Base-by-base conservation (phyloP, 140 eudicot genomes). In the Flaveria floridana region DNA sequence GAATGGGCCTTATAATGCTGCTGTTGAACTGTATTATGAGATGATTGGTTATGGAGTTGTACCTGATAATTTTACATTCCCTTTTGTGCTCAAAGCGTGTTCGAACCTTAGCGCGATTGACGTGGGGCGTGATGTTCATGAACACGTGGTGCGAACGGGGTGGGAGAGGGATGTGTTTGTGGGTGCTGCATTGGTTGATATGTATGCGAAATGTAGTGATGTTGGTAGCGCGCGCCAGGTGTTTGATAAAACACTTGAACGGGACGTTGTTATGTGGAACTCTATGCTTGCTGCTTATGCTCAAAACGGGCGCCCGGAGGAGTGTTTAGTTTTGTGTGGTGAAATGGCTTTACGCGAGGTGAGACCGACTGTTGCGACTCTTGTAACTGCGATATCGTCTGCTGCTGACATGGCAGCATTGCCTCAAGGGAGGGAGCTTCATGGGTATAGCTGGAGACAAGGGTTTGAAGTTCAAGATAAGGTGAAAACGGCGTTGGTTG, bases 241-340 rank as follows among this genome's bases (percentile, higher is more conserved):
- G 74, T 91, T 91, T 82, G 89, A 91, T 78, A 85, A 81, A 41
- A 82, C 88, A 44, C 34, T 61, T 34, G 79, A 76, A 16, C 81
- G 95, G 61, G 97, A 91, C 79, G 95, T 88, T 74, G 97, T 88
- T 21, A 3, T 88, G 47, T 91, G 97, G 97, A 91, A 88, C 63
- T 84, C 97, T 0, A 91, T 91, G 95, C 85, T 91, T 39, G 86
- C 92, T 28, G 87, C 87, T 30, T 91, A 88, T n/a, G 80, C 89
- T 4, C 95, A 88, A 47, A 86, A 88, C 59, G 95, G 95, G 46
- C 85, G 44, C n/a, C 85, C 92, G 0, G 89, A 88, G 23, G 90
- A 91, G 5, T 84, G 95, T 70, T 79, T 88, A 19, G 48, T 18
- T 39, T 66, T 91, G n/a, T 88, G 89, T 19, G 72, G 86, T 64